Evolutionary conservation across 257 asterid genomes (phyloP), one percentile per base, ranked within the genome.

Genomic region (Solanum chilense): DNA sequence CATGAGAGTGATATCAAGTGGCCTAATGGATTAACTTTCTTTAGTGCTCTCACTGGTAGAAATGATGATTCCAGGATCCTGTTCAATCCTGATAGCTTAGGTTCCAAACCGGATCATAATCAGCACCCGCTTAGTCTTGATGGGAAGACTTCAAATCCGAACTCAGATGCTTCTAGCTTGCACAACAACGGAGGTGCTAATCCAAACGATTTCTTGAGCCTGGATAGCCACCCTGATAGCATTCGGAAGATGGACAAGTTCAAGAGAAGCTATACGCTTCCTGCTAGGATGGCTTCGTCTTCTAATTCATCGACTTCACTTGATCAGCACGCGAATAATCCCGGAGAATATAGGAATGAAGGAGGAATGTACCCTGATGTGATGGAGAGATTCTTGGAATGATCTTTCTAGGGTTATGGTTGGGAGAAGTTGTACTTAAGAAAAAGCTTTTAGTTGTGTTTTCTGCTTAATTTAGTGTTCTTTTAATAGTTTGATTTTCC

Each of bases 351-450:
- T 88, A 88, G 96, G 91, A 91, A 91, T 66, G 98, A 93, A 84
- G 90, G 89, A 1, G 98, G 94, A 88, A 92, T 95, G 98, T 95
- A 93, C 86, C 87, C 94, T 5, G 99, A 97, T 90, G 98, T 93
- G 62, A 95, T 97, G 99, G 99, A 94, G 84, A 93, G 93, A 88
- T 94, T 93, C 96, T 90, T 95, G 98, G 98, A 95, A 82, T 94
- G 91, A 91, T 81, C 45, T 18, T 81, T 52, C 20, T 12, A 58
- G 88, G 74, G 37, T 68, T 80, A 73, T 83, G 84, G 86, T 85
- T 71, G 85, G 41, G 83, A 60, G 64, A 21, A 86, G 86, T 88
- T 92, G 93, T 91, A 90, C 90, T 86, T 93, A 49, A 87, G 90
- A 84, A 86, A 83, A 87, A 87, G 86, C 88, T 49, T 83, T 69